Evolutionary conservation across 345 rosid species (phyloP).

Genomic region (Pistacia vera): DNA sequence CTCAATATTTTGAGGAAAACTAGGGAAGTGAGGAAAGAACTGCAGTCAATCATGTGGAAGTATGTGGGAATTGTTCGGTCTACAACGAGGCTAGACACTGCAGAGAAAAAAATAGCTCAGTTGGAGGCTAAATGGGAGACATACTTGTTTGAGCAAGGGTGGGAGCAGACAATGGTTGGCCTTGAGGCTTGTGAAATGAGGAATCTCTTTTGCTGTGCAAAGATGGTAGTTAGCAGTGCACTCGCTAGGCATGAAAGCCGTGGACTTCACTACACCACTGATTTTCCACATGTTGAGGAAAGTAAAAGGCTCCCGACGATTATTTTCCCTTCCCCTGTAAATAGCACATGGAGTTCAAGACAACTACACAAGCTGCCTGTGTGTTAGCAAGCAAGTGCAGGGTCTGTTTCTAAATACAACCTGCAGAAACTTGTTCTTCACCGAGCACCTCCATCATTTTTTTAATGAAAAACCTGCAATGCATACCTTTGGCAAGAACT

Average conservation of each 20-base stretch:
- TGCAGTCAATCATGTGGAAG: constrained; percentile 88
- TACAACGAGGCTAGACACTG: constrained; percentile 62
- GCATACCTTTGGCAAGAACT: constrained; percentile 14
- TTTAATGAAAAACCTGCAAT: not conserved
- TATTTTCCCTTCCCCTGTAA: constrained; percentile 65
- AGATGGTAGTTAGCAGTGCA: constrained; percentile 92
- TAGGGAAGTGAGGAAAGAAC: constrained; percentile 66
- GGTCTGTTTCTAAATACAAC: constrained; percentile 4
- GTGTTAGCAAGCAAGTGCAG: constrained; percentile 19
- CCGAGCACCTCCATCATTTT: not conserved
- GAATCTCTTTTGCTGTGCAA: constrained; percentile 90
- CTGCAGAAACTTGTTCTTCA: not conserved
- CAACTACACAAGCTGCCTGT: constrained; percentile 55
- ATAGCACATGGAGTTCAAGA: constrained; percentile 85
- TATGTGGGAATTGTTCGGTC: constrained; percentile 92
- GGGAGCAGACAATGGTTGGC: constrained; percentile 84
- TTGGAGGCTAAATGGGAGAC: constrained; percentile 83
- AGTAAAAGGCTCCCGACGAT: constrained; percentile 87
- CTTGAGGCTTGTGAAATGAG: constrained; percentile 96
- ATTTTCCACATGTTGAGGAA: constrained; percentile 85
- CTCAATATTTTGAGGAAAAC: constrained; percentile 52
- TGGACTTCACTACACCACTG: constrained; percentile 87
- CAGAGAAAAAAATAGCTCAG: constrained; percentile 57
- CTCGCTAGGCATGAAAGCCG: constrained; percentile 93
- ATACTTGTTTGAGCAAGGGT: constrained; percentile 73